These are phyloP conservation scores for Mayamaea pseudoterrestris DNA, from an alignment of 108 stramenopile genomes.

Conservation along the genomic window DNA sequence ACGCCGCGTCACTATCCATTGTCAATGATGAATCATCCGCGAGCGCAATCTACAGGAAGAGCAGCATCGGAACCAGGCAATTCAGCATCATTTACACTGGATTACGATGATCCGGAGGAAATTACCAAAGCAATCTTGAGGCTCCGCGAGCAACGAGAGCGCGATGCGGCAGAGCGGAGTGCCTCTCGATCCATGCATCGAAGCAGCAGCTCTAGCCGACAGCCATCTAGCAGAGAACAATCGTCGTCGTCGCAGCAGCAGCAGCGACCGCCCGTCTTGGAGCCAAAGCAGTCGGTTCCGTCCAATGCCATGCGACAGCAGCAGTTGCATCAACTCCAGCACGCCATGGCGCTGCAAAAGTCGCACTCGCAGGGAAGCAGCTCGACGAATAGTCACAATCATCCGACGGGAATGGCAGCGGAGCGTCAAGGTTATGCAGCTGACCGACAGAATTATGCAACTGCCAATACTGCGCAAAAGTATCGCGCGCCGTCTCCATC, in stretches of 20 bases:
- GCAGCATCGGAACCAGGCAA: neutral
- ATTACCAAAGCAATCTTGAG: neutral
- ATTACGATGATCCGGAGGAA: slow-evolving; percentile 1
- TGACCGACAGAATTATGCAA: no score
- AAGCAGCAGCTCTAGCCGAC: neutral
- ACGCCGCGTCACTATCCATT: neutral
- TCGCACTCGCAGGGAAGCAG: no score
- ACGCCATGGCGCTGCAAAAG: neutral
- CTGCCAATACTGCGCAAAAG: no score
- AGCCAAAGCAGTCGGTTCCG: no score
- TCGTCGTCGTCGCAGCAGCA: slow-evolving; percentile 1
- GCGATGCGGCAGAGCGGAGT: neutral
- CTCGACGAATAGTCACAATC: no score
- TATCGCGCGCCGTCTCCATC: no score
- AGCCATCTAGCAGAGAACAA: neutral
- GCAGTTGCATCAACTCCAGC: neutral
- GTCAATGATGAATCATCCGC: neutral
- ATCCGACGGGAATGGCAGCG: no score
- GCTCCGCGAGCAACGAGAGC: neutral
- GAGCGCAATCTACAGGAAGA: neutral
- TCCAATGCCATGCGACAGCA: neutral
- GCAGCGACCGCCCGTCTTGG: neutral
- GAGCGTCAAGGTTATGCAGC: no score
- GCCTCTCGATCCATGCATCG: neutral
- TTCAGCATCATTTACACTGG: no score